These are phyloP conservation scores for Hypoxylon lienhwacheense DNA, from an alignment of 495 filamentous ascomycete genomes.

Conservation along the genomic window DNA sequence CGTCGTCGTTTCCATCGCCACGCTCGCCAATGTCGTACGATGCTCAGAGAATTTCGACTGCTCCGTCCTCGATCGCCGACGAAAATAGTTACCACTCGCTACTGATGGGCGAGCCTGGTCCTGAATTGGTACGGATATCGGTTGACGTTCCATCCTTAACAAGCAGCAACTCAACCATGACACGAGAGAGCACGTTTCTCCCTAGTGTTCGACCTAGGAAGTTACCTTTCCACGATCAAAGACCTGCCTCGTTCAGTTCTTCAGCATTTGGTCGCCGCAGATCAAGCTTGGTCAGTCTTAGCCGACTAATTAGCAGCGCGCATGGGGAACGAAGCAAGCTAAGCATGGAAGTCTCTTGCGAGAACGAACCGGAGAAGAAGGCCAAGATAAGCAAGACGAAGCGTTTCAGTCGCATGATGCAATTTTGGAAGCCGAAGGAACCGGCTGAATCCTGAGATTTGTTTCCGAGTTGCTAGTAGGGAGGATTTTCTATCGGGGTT, in stretches of 20 bases:
- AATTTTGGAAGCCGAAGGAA: slow-evolving; percentile 72
- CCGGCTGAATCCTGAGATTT: slow-evolving; percentile 25
- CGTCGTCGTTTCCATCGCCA: slow-evolving; percentile 59
- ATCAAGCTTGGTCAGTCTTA: slow-evolving; percentile 82
- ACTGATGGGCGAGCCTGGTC: slow-evolving; percentile 62
- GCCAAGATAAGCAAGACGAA: slow-evolving; percentile 69
- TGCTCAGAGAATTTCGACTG: slow-evolving; percentile 68
- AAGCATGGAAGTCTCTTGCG: slow-evolving; percentile 64
- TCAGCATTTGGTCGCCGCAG: slow-evolving; percentile 71
- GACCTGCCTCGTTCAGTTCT: slow-evolving; percentile 70
- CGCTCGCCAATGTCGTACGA: slow-evolving; percentile 67
- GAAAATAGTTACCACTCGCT: slow-evolving; percentile 64
- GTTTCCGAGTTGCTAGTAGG: not conserved
- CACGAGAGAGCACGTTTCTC: slow-evolving; percentile 59
- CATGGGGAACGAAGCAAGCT: slow-evolving; percentile 80
- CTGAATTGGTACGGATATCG: slow-evolving; percentile 66
- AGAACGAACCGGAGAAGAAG: slow-evolving; percentile 62
- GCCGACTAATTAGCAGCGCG: slow-evolving; percentile 76
- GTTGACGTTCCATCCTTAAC: slow-evolving; percentile 85
- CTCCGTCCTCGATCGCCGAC: slow-evolving; percentile 70
- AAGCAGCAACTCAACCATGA: slow-evolving; percentile 84
- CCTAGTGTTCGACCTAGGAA: slow-evolving; percentile 38
- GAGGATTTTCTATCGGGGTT: not conserved
- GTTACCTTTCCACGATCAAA: slow-evolving; percentile 56
- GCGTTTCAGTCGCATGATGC: slow-evolving; percentile 77